A percentile compares a stretch with the other conserved stretches of the same genome.
These are phyloP conservation scores for Butyriboletus appendiculatus DNA, from an alignment of 1,284 basidiomycete genomes.

Conservation along the genomic window DNA sequence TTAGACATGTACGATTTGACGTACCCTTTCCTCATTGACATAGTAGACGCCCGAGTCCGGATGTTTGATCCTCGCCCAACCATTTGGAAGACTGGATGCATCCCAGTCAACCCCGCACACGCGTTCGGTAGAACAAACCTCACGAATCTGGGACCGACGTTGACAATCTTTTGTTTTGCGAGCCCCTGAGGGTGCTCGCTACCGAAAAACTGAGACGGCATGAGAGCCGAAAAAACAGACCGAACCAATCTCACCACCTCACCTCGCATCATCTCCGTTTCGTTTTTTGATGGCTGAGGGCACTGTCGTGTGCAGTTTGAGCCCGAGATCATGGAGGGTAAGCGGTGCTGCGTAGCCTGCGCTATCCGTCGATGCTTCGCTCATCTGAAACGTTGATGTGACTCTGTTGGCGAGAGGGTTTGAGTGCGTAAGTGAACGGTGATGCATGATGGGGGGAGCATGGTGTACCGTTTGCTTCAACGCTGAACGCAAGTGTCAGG, in stretches of 20 bases:
- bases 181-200: conserved; percentile 21
- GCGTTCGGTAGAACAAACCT: background rate
- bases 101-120: background rate
- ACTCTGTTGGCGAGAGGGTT: background rate
- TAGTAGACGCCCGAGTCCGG: conserved; percentile 33
- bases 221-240: background rate
- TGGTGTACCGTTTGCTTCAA: background rate
- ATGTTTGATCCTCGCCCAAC: conserved; percentile 29
- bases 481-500: background rate
- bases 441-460: background rate
- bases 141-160: conserved; percentile 9
- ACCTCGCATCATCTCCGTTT: conserved; percentile 8
- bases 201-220: background rate
- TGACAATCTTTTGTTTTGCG: conserved; percentile 1
- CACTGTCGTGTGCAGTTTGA: conserved; percentile 14
- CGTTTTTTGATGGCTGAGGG: conserved; percentile 17
- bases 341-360: background rate
- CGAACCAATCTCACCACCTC: background rate
- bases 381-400: conserved; percentile 6
- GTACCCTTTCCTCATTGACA: conserved; percentile 27
- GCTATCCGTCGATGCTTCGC: background rate
- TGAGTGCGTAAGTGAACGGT: background rate
- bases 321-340: background rate
- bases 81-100: conserved; percentile 13
- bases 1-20: background rate